Percentiles rank a stretch among this genome's conserved stretches.
Conservation (phyloP, 2,329 filamentous ascomycete species). For the Clarireedia monteithiana region DNA sequence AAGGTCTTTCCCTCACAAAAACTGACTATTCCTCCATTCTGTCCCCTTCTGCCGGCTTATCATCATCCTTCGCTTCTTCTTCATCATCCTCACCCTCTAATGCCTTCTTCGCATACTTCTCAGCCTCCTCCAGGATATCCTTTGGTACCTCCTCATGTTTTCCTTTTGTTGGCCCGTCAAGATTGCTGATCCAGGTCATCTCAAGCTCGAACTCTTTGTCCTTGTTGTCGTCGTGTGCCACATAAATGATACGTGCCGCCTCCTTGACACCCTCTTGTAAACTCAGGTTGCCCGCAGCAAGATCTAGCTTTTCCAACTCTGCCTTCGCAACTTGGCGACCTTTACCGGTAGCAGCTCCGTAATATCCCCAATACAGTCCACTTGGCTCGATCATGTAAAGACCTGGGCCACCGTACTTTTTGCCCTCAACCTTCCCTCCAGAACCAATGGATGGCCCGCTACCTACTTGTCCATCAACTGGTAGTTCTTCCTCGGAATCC, state of each 20-base stretch:
- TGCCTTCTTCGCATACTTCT: constrained; percentile 84
- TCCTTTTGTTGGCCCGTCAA: constrained; percentile 83
- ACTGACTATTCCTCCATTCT: constrained; percentile 79
- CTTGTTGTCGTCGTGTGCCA: constrained; percentile 97
- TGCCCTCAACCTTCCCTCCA: constrained; percentile 71
- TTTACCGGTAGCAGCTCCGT: constrained; percentile 94
- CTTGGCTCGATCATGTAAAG: constrained; percentile 99
- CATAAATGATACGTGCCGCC: constrained; percentile 93
- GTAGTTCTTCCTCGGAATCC: constrained; percentile 79
- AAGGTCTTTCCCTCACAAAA: constrained; percentile 19
- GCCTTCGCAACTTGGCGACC: constrained; percentile 95
- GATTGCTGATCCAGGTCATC: constrained; percentile 93
- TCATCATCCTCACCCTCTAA: constrained; percentile 79
- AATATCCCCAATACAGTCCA: constrained; percentile 97
- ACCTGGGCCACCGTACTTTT: constrained; percentile 78
- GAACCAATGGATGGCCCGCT: constrained; percentile 69
- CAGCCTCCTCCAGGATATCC: constrained; percentile 83
- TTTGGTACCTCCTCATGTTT: constrained; percentile 90
- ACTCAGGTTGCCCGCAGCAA: constrained; percentile 67
- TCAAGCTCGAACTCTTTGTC: constrained; percentile 99
- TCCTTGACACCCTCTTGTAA: constrained; percentile 89
- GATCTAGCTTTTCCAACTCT: constrained; percentile 94
- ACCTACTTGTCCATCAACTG: constrained; percentile 87
- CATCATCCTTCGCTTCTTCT: constrained; percentile 56
- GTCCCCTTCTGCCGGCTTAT: constrained; percentile 54